phyloP scores from a whole-genome alignment of 371 early-diverging fungal species.

The Rhizopus sp. region DNA sequence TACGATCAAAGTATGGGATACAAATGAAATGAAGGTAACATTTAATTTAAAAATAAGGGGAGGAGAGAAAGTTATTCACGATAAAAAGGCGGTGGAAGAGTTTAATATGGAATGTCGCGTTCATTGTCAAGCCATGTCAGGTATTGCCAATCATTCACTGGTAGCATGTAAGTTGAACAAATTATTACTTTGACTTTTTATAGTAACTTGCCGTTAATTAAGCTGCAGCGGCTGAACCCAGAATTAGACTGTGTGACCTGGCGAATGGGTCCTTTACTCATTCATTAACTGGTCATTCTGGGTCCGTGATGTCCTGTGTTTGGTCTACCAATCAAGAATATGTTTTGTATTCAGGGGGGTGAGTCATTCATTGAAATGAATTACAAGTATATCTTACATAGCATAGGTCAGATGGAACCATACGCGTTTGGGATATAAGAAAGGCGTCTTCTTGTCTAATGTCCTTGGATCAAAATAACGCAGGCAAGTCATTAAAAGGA shows the following conservation, averaged over 20 bases:
- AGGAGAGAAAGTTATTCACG: not conserved
- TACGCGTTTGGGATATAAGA: constrained; percentile 85
- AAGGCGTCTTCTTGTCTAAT: constrained; percentile 63
- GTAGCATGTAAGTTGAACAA: constrained; percentile 65
- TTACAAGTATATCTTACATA: not conserved
- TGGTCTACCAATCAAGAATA: constrained; percentile 86
- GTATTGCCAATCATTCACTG: constrained; percentile 73
- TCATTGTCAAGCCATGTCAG: constrained; percentile 71
- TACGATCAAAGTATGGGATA: constrained; percentile 86
- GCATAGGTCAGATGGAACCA: constrained; percentile 60
- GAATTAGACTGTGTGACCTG: constrained; percentile 81
- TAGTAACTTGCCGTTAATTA: constrained; percentile 6
- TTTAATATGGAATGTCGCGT: constrained; percentile 68
- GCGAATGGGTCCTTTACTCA: constrained; percentile 76
- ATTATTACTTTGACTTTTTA: not conserved
- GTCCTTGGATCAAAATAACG: constrained; percentile 64
- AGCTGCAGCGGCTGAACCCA: constrained; percentile 68
- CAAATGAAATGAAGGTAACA: constrained; percentile 66
- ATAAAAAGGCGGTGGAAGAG: constrained; percentile 14
- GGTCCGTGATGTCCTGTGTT: constrained; percentile 66
- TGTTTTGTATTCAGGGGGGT: constrained; percentile 84
- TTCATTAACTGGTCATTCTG: constrained; percentile 73
- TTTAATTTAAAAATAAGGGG: not conserved
- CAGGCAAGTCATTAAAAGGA: constrained; percentile 24
- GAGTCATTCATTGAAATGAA: constrained; percentile 4